These are phyloP conservation scores for Cyberlindnera americana DNA, from an alignment of 805 yeast species.

Conservation along the genomic window DNA sequence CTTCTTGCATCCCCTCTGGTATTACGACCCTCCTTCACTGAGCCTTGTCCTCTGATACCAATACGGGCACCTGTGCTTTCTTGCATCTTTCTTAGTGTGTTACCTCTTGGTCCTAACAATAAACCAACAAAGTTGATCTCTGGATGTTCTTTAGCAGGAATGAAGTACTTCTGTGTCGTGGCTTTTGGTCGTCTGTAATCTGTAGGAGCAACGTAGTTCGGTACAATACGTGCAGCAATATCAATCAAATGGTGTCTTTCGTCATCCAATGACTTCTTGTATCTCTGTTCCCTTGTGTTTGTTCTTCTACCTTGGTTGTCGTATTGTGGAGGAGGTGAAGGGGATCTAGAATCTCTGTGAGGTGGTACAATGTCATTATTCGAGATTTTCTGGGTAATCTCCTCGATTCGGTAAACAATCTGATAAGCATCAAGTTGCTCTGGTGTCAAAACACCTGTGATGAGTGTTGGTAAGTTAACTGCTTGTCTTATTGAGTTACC, in stretches of 20 bases:
- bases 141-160: conserved; percentile 85
- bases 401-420: conserved; percentile 70
- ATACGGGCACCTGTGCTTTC: conserved; percentile 84
- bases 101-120: conserved; percentile 93
- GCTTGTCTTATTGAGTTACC: conserved; percentile 14
- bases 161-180: conserved; percentile 74
- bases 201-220: conserved; percentile 74
- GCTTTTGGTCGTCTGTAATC: conserved; percentile 71
- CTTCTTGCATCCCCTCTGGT: conserved; percentile 37
- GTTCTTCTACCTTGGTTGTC: conserved; percentile 79
- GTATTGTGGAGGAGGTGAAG: conserved; percentile 91
- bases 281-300: conserved; percentile 76
- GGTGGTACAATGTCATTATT: conserved; percentile 49
- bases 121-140: conserved; percentile 91
- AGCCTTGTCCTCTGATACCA: conserved; percentile 92
- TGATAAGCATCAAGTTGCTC: conserved; percentile 82
- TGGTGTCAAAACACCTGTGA: conserved; percentile 50
- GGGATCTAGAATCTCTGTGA: conserved; percentile 51
- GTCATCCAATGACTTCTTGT: conserved; percentile 57
- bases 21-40: conserved; percentile 87
- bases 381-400: conserved; percentile 60
- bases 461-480: conserved; percentile 36
- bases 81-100: conserved; percentile 77
- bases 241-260: conserved; percentile 83
- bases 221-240: conserved; percentile 64